Evolutionary conservation across 2,329 filamentous ascomycete species (phyloP), one percentile per base, ranked within the genome.

Genomic region (Colletotrichum musae): DNA sequence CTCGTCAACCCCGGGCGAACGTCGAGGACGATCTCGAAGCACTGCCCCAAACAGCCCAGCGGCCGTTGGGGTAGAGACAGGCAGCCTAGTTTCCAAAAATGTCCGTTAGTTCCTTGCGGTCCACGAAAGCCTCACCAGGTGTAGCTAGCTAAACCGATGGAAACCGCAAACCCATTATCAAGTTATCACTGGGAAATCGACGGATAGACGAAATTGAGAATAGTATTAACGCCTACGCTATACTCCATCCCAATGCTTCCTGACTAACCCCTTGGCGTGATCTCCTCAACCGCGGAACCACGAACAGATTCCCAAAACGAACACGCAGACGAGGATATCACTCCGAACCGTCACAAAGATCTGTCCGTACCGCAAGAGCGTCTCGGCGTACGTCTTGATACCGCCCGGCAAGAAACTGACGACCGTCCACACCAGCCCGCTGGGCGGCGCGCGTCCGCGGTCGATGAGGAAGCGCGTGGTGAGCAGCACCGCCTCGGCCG

Each of bases 271-370:
- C 16, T 45, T 13, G 16, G 10, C 12, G 15, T 9, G 18, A 15
- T 18, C 39, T 13, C 18, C 50, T 70, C 36, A 72, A 26, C 65
- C 70, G 70, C 81, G 80, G 71, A 80, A 64, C 86, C 87, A 89
- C 45, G 82, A 80, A 70, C 81, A 85, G 10, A 86, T 83, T 13
- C 92, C 93, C 71, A 95, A 79, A 59, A 95, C 91, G 80, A 95
- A 95, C 9, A 95, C 87, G 69, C 92, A 89, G 2, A 92, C 88
- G 83, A 94, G 84, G n/a, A 93, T 89, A 78, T 95, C 93, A 39
- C 86, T 86, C 75, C 91, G 87, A 26, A 95, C 88, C 5, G 92
- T 93, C 62, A 86, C 88, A 73, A 92, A 92, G 63, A 95, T 93
- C 77, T 91, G 88, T 18, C 86, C 86, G 77, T 94, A 95, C 72